phyloP scores from a whole-genome alignment of 2,329 filamentous ascomycete species.

The Clathrospora elynae region DNA sequence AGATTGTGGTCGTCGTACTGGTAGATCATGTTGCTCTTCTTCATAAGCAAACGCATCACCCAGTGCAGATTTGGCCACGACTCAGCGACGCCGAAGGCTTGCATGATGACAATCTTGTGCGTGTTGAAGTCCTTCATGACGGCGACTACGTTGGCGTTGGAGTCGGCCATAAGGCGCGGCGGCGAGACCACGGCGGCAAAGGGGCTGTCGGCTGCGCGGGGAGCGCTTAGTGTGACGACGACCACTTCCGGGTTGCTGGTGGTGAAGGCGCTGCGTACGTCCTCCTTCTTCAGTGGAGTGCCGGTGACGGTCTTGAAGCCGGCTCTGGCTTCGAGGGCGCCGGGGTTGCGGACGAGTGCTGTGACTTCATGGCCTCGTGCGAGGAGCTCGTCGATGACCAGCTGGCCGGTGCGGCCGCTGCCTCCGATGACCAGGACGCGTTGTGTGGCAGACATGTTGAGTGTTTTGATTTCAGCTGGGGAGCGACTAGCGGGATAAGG shows the following conservation, averaged over 20 bases:
- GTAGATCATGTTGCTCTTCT: constrained; percentile 54
- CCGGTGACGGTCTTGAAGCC: constrained; percentile 51
- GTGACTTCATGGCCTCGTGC: constrained; percentile 51
- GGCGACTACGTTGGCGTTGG: constrained; percentile 46
- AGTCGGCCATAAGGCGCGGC: constrained; percentile 55
- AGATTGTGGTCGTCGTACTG: constrained; percentile 57
- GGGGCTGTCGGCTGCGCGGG: constrained; percentile 54
- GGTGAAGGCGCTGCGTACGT: constrained; percentile 48
- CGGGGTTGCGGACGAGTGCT: constrained; percentile 53
- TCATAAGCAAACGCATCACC: constrained; percentile 54
- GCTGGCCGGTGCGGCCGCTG: constrained; percentile 55
- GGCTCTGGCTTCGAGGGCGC: constrained; percentile 32
- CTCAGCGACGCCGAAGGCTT: constrained; percentile 56
- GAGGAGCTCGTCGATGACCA: constrained; percentile 52
- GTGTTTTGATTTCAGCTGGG: constrained; percentile 21
- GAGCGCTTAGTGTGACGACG: constrained; percentile 57
- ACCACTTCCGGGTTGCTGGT: constrained; percentile 45
- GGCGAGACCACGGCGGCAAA: constrained; percentile 55
- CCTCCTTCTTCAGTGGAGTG: constrained; percentile 41
- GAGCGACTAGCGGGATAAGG: neutral
- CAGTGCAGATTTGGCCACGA: constrained; percentile 53
- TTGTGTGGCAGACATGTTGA: constrained; percentile 18
- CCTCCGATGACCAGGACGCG: constrained; percentile 57
- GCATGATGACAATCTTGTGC: constrained; percentile 57
- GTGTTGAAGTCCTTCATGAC: constrained; percentile 48